Evolutionary conservation across 768 basidiomycete species (phyloP), one percentile per base, ranked within the genome.

Genomic region (Tylopilus balloui): DNA sequence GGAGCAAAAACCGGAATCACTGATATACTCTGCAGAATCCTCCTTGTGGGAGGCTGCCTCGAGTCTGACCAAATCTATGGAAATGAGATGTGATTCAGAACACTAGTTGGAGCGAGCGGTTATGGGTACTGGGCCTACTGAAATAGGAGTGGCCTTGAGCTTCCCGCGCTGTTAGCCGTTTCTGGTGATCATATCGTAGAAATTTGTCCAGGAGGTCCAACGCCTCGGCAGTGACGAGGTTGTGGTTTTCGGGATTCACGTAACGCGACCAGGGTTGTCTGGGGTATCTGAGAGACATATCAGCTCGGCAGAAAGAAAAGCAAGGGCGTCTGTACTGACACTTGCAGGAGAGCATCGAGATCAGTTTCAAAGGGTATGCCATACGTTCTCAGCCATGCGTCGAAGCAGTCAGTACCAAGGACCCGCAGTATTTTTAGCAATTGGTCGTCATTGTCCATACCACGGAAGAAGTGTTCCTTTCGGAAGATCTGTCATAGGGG

Each of bases 401-500:
- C 82, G 12, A 86, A 77, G 58, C 75, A 74, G 50, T 83, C 83
- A 0, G 84, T 86, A 8, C 85, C 84, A 42, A 87, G 72, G 12
- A 81, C 78, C 61, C 79, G 81, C 58, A 83, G 69, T 44, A 87
- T 86, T 65, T 78, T 84, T 50, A 85, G 77, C 42, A 87, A 68
- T 60, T 86, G 85, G 60, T 87, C 85, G 53, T 83, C 77, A 57
- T 86, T 86, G 64, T 86, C 84, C 17, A 77, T 76, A 12, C 84
- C 85, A 54, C 82, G 81, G 69, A 87, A 87, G 66, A 86, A 84
- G 55, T 84, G 84, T 56, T 87, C 85, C 60, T 78, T 82, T 45
- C 80, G 75, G 69, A 86, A 86, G 50, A 86, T 80, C 84, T 86
- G 41, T 49, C 27, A 25, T 13, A 29, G 19, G 23, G 19, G 23